Evolutionary conservation across 2,329 filamentous ascomycete species (phyloP).

Genomic region (Diaporthe amygdali): DNA sequence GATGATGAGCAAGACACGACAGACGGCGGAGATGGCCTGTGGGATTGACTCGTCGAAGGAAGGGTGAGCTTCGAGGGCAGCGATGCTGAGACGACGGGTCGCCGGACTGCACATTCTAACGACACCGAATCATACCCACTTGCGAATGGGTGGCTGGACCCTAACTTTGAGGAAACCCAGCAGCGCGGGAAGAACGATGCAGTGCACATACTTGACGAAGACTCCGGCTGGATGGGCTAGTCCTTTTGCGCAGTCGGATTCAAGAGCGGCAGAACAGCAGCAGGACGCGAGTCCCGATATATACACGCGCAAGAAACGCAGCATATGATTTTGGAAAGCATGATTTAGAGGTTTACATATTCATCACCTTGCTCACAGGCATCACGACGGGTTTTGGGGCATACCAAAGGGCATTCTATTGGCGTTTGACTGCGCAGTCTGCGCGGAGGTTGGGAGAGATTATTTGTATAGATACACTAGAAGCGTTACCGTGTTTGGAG

Average conservation of each 20-base stretch:
- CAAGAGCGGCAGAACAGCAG: background rate
- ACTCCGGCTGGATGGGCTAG: conserved; percentile 14
- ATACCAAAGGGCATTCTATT: background rate
- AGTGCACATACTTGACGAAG: background rate
- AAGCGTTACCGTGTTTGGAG: background rate
- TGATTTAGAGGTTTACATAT: background rate
- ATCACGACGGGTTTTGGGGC: background rate
- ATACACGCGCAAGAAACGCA: background rate
- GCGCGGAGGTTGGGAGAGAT: background rate
- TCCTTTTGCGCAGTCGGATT: background rate
- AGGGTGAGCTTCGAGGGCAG: conserved; percentile 23
- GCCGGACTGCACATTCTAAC: background rate
- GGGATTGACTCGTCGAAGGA: conserved; percentile 24
- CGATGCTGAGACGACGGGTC: conserved; percentile 21
- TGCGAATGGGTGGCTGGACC: background rate
- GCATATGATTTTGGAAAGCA: background rate
- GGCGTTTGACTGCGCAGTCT: background rate
- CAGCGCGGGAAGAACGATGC: background rate
- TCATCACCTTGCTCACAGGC: background rate
- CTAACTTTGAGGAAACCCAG: background rate
- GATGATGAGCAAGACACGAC: conserved; percentile 24
- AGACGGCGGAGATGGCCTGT: conserved; percentile 19
- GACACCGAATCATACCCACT: background rate
- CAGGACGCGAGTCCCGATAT: conserved; percentile 15
- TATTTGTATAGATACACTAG: background rate